Percentiles rank a stretch among this genome's conserved stretches.
Evolutionary conservation across 2,329 filamentous ascomycete species (phyloP).

Genomic region (Fusarium sp.): DNA sequence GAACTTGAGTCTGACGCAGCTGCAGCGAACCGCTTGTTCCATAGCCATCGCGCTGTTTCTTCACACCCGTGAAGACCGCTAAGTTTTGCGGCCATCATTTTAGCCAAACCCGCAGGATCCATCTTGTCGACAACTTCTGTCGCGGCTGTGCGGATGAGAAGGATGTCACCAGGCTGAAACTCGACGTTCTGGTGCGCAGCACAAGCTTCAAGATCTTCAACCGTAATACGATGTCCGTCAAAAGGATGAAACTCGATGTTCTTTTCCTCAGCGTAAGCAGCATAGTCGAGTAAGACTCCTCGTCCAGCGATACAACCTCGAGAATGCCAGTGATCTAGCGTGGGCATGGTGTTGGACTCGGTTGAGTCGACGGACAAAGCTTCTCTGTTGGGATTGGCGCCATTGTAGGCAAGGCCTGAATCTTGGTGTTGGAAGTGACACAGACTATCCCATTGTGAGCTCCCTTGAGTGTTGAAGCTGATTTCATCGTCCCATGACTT

Average conservation of each 20-base stretch:
- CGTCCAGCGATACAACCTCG: conserved; percentile 50
- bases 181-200: conserved; percentile 71
- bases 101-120: conserved; percentile 50
- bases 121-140: conserved; percentile 68
- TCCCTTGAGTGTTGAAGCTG: conserved; percentile 66
- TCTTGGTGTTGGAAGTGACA: conserved; percentile 58
- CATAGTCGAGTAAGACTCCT: conserved; percentile 68
- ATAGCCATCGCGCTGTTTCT: conserved; percentile 72
- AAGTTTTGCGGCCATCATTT: conserved; percentile 47
- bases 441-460: conserved; percentile 68
- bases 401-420: conserved; percentile 63
- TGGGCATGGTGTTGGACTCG: conserved; percentile 48
- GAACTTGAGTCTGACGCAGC: conserved; percentile 72
- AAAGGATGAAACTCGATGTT: conserved; percentile 65
- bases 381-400: conserved; percentile 54
- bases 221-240: conserved; percentile 64
- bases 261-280: conserved; percentile 61
- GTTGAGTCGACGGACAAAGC: conserved; percentile 43
- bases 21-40: conserved; percentile 75
- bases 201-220: conserved; percentile 67
- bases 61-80: conserved; percentile 60
- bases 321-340: conserved; percentile 63
- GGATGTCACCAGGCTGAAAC: conserved; percentile 74
- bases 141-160: conserved; percentile 73
- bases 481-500: conserved; percentile 61